A percentile compares a stretch with the other conserved stretches of the same genome.
These are phyloP conservation scores for Macrophomina tecta DNA, from an alignment of 2,329 filamentous ascomycete genomes.

Conservation along the genomic window DNA sequence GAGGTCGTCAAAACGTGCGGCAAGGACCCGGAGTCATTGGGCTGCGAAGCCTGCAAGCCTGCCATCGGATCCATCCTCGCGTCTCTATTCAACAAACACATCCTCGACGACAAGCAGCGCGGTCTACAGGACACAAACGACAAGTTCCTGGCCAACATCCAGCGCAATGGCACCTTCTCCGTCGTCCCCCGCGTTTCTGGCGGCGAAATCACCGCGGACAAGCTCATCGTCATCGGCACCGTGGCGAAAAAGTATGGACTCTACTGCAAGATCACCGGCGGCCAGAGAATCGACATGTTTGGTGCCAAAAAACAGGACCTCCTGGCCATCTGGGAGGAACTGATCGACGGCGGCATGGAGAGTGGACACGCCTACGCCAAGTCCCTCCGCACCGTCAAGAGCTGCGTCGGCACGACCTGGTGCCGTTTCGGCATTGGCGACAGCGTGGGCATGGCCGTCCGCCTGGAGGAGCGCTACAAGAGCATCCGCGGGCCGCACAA, in stretches of 20 bases:
- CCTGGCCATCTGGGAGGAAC: conserved; percentile 77
- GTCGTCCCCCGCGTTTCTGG: conserved; percentile 83
- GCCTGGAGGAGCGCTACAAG: conserved; percentile 90
- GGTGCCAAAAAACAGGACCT: conserved; percentile 88
- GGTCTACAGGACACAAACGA: conserved; percentile 92
- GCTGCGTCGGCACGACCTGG: conserved; percentile 90
- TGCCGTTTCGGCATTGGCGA: conserved; percentile 88
- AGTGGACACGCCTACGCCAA: conserved; percentile 92
- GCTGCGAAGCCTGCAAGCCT: conserved; percentile 88
- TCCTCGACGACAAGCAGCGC: conserved; percentile 73
- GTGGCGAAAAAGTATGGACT: conserved; percentile 84
- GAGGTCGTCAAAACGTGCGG: conserved; percentile 82
- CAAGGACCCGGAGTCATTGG: conserved; percentile 72
- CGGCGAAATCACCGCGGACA: conserved; percentile 87
- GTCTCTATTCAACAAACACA: conserved; percentile 81
- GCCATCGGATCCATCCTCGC: conserved; percentile 80
- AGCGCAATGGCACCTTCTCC: conserved; percentile 88
- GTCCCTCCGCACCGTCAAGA: conserved; percentile 86
- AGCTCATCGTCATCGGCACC: conserved; percentile 80
- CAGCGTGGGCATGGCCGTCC: conserved; percentile 87
- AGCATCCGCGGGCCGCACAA: conserved; percentile 89
- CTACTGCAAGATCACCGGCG: conserved; percentile 92
- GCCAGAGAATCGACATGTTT: conserved; percentile 92
- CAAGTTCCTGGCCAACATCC: conserved; percentile 85
- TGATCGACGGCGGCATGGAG: conserved; percentile 86